Percentiles rank a stretch among this genome's conserved stretches.
phyloP scores from a whole-genome alignment of 768 basidiomycete genomes.

The Tubosaeta brunneosetosa region DNA sequence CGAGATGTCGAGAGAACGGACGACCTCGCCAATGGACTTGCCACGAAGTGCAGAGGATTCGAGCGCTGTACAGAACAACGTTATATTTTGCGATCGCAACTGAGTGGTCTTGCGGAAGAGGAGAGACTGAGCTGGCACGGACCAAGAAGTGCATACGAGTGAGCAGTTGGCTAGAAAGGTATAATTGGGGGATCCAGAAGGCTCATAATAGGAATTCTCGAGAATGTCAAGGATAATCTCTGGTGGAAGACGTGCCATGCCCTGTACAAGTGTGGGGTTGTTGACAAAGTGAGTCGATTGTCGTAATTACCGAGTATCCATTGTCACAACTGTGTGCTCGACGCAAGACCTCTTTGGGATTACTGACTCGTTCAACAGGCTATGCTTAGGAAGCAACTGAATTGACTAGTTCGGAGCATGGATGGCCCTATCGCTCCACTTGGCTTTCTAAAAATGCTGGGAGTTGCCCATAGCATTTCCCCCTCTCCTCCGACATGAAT shows the following conservation, averaged over 20 bases:
- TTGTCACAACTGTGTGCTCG: no score
- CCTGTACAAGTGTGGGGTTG: background rate
- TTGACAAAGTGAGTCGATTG: no score
- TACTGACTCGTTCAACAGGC: no score
- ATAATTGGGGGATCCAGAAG: constrained; percentile 12
- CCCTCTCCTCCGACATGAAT: constrained; percentile 17
- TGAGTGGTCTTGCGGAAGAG: constrained; percentile 23
- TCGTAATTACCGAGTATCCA: no score
- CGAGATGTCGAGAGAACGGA: constrained; percentile 22
- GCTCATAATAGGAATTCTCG: constrained; percentile 23
- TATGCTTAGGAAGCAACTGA: background rate
- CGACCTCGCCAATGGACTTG: constrained; percentile 12
- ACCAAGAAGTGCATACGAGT: constrained; percentile 27
- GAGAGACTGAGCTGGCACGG: constrained; percentile 24
- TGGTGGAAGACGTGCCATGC: background rate
- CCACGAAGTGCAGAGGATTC: constrained; percentile 11
- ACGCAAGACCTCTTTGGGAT: no score
- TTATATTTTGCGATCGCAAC: background rate
- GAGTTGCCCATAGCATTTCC: background rate
- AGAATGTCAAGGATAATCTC: constrained; percentile 19
- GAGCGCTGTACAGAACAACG: constrained; percentile 17
- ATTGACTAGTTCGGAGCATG: background rate
- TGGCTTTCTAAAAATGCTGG: background rate
- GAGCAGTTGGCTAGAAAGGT: constrained; percentile 19
- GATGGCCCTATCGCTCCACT: background rate